Evolutionary conservation across 352 stramenopile genomes (phyloP), one percentile per base, ranked within the genome.

Genomic region (Pythium dissotocum): DNA sequence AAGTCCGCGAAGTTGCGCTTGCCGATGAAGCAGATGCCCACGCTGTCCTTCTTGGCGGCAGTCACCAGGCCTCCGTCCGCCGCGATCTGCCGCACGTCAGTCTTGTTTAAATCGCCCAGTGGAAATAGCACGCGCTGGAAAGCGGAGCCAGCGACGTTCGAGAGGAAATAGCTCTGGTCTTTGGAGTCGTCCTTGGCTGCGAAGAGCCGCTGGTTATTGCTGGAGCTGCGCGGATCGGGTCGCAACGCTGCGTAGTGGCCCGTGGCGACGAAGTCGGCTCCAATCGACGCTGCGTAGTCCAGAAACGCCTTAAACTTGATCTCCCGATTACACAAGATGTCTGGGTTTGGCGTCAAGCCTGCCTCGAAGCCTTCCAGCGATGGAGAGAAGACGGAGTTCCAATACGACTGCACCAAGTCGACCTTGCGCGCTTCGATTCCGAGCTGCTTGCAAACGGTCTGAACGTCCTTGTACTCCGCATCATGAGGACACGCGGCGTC

Each of bases 11-110:
- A 97, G 42, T 93, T 85, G 56, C 94, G 88, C 73, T 98, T 99
- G 51, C 97, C 97, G 52, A 99, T 98, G 75, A 99, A 99, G 78
- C 97, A 99, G 69, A 99, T 99, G 16, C 97, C 97, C 63, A 99
- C 96, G 46, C 89, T 98, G 72, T 99, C 97, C 60, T 92, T 89
- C 81, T 99, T 99, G 14, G 72, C 71, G 2, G 96, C 94, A 2
- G 92, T 98, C 24, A 83, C 88, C 1, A 99, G 77, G 4, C 85
- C 78, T 24, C 83, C 82, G 1, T 88, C 70, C 13, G 71, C 56
- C 18, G 97, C 97, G 57, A 99, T 85, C 52, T 90, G 70, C 24
- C 97, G 91, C 28, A 99, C 97, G 44, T 94, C 70, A 13, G 80
- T 90, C 71, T 99, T 99, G 30, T 62, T 70, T 57, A 99, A 82